These are phyloP conservation scores for Castanopsis chinensis DNA, from an alignment of 306 rosid species.

Conservation along the genomic window DNA sequence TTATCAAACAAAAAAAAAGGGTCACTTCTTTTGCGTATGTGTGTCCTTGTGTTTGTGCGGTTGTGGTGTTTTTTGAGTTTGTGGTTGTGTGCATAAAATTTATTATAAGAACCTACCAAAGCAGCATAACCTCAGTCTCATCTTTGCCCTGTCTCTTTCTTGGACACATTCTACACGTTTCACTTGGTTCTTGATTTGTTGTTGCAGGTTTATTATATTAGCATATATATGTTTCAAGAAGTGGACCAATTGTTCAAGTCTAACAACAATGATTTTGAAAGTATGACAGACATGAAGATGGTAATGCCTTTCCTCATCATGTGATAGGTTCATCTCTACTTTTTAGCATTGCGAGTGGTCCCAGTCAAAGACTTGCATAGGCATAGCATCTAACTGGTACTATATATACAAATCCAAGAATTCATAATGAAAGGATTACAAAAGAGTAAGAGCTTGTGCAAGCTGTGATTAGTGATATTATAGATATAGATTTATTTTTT, in stretches of 20 bases:
- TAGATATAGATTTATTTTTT: too few species aligned
- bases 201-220: not conserved
- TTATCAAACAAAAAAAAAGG: not conserved
- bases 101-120: not conserved
- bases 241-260: not conserved
- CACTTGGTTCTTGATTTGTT: not conserved
- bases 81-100: not conserved
- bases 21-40: not conserved
- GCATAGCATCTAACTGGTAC: not conserved
- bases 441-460: too few species aligned
- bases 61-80: not conserved
- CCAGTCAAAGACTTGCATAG: not conserved
- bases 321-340: not conserved
- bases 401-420: too few species aligned
- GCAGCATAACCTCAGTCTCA: too few species aligned
- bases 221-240: not conserved
- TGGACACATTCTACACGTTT: not conserved
- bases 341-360: not conserved
- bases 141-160: not conserved
- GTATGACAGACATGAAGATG: not conserved
- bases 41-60: not conserved
- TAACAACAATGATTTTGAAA: not conserved
- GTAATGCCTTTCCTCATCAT: not conserved
- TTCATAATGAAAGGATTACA: too few species aligned
- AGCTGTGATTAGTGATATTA: too few species aligned